Evolutionary conservation across 1,284 basidiomycete genomes (phyloP).

Genomic region (Ustilago trichophora): DNA sequence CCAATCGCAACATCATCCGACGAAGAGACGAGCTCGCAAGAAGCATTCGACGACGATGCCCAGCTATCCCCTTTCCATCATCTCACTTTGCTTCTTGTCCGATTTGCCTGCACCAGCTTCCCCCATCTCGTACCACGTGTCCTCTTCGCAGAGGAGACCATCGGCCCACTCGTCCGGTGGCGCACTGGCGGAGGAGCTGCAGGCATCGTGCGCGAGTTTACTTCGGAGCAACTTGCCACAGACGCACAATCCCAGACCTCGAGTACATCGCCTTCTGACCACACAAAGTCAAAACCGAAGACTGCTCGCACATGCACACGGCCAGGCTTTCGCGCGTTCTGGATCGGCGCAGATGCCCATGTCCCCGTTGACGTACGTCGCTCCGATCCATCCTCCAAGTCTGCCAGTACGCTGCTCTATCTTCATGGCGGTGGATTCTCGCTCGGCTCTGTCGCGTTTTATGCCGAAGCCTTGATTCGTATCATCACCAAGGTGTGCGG

Average conservation of each 20-base stretch:
- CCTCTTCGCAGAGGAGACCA: conserved; percentile 63
- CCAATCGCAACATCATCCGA: conserved; percentile 18
- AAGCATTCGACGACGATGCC: conserved; percentile 16
- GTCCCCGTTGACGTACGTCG: conserved; percentile 33
- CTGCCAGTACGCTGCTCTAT: conserved; percentile 57
- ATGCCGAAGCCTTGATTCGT: conserved; percentile 63
- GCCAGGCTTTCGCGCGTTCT: conserved; percentile 57
- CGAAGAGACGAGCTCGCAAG: conserved; percentile 13
- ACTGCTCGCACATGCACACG: conserved; percentile 10
- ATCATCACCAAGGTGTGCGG: conserved; percentile 55
- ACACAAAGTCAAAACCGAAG: neutral
- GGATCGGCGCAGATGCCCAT: conserved; percentile 55
- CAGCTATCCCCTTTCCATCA: conserved; percentile 62
- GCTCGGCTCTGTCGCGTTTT: conserved; percentile 64
- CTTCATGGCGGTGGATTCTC: conserved; percentile 66
- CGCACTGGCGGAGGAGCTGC: conserved; percentile 61
- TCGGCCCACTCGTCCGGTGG: conserved; percentile 62
- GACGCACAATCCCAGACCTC: neutral
- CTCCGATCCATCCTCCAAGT: conserved; percentile 27
- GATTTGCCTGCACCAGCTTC: conserved; percentile 61
- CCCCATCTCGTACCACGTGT: conserved; percentile 62
- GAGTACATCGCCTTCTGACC: too few species aligned
- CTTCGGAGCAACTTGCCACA: conserved; percentile 7
- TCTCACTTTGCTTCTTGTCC: conserved; percentile 53
- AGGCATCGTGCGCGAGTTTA: conserved; percentile 50